Conservation (phyloP, 805 yeast genomes). For the Cephaloascus fragrans region DNA sequence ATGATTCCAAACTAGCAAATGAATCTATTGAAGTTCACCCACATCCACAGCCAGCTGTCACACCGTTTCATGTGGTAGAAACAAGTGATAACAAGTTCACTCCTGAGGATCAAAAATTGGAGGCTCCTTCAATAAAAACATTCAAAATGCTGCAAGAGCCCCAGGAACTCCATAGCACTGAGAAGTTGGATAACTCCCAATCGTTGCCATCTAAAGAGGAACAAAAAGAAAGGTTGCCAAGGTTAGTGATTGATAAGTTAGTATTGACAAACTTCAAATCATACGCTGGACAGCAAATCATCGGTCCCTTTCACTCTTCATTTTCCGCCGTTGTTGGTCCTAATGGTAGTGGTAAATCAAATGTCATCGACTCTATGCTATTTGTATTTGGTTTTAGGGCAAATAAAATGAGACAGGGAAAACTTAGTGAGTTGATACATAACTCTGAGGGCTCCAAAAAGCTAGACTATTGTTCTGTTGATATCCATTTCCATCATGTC, state of each 20-base stretch:
- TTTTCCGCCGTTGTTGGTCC: constrained; percentile 98
- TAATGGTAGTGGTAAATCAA: constrained; percentile 96
- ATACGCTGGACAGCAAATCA: constrained; percentile 85
- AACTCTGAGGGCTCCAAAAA: constrained; percentile 68
- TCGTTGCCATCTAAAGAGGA: too few species aligned
- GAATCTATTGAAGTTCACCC: too few species aligned
- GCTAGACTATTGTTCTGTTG: constrained; percentile 76
- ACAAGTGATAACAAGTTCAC: neutral
- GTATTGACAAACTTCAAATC: constrained; percentile 85
- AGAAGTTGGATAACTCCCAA: too few species aligned
- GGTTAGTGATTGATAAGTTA: constrained; percentile 69
- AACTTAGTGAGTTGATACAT: constrained; percentile 86
- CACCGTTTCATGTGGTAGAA: neutral
- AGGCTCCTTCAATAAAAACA: neutral
- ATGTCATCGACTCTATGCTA: constrained; percentile 91
- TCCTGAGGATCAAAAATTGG: neutral
- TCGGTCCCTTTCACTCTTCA: constrained; percentile 91
- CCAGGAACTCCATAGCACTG: too few species aligned
- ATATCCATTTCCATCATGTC: constrained; percentile 77
- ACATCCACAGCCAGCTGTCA: too few species aligned
- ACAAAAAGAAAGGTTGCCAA: constrained; percentile 21
- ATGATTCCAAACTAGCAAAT: too few species aligned
- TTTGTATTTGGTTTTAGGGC: constrained; percentile 98
- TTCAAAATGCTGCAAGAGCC: neutral
- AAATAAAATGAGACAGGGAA: constrained; percentile 91